These are phyloP conservation scores for Podosphaera aphanis DNA, from an alignment of 2,329 filamentous ascomycete species.

Conservation along the genomic window DNA sequence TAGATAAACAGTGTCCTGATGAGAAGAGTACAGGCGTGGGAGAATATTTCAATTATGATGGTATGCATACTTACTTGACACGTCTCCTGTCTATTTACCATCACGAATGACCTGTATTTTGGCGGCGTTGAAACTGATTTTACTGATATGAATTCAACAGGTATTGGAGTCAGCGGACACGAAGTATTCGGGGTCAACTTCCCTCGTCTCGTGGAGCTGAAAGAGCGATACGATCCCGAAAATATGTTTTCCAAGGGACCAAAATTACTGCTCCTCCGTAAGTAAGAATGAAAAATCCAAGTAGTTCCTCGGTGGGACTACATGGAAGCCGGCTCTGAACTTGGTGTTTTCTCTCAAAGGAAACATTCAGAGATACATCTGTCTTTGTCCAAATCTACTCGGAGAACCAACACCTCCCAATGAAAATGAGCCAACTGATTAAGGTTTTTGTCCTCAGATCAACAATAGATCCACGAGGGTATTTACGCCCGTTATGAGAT, in stretches of 20 bases:
- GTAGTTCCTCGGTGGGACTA: too few species aligned
- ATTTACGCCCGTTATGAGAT: too few species aligned
- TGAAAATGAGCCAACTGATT: too few species aligned
- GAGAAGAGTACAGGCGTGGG: conserved; percentile 4
- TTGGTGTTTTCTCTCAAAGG: too few species aligned
- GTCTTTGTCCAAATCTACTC: too few species aligned
- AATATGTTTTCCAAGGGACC: conserved; percentile 20
- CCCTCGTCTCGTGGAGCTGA: conserved; percentile 19
- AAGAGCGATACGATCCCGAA: conserved; percentile 22
- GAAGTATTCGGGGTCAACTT: conserved; percentile 22
- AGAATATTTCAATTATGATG: conserved; percentile 11
- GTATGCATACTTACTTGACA: conserved; percentile 1
- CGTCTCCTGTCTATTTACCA: neutral
- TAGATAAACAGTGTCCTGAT: conserved; percentile 1
- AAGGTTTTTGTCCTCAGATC: too few species aligned
- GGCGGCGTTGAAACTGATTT: too few species aligned
- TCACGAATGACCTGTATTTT: too few species aligned
- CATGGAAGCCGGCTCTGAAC: too few species aligned
- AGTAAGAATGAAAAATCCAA: neutral
- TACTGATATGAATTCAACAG: conserved; percentile 1
- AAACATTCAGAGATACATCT: too few species aligned
- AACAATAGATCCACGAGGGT: too few species aligned
- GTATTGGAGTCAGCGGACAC: conserved; percentile 4
- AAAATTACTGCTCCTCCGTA: conserved; percentile 2
- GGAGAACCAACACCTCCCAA: too few species aligned